Conservation (phyloP, 2,329 filamentous ascomycete genomes). For the Phyllosticta paracitricarpa region DNA sequence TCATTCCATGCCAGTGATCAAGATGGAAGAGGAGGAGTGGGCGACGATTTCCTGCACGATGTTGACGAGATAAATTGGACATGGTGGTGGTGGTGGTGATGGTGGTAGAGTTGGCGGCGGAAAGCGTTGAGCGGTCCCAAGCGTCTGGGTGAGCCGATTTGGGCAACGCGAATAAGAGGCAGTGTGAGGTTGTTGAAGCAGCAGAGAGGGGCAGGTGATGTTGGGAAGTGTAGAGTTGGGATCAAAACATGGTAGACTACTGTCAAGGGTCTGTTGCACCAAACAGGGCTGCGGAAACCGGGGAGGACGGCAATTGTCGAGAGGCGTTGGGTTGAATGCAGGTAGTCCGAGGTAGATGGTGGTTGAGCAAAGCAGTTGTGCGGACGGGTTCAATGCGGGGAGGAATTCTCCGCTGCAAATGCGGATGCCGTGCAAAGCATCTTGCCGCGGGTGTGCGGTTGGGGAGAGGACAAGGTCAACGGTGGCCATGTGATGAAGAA, state of each 20-base stretch:
- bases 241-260: not conserved
- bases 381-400: not conserved
- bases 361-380: not conserved
- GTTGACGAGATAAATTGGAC: not conserved
- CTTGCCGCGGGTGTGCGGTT: not conserved
- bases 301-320: not conserved
- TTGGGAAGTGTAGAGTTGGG: not conserved
- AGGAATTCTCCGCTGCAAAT: not conserved
- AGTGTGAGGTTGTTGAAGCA: not conserved
- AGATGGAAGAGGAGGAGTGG: not conserved
- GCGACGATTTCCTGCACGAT: not conserved
- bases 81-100: not conserved
- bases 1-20: not conserved
- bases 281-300: not conserved
- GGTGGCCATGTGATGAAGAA: not conserved
- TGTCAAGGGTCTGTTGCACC: not conserved
- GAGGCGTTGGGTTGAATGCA: not conserved
- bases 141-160: not conserved
- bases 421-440: not conserved
- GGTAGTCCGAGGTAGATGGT: not conserved
- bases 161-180: not conserved
- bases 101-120: not conserved
- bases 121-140: not conserved
- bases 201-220: not conserved
- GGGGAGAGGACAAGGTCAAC: not conserved